Evolutionary conservation across 208 protist species (phyloP), one percentile per base, ranked within the genome.

Genomic region (Acanthamoeba sp.): DNA sequence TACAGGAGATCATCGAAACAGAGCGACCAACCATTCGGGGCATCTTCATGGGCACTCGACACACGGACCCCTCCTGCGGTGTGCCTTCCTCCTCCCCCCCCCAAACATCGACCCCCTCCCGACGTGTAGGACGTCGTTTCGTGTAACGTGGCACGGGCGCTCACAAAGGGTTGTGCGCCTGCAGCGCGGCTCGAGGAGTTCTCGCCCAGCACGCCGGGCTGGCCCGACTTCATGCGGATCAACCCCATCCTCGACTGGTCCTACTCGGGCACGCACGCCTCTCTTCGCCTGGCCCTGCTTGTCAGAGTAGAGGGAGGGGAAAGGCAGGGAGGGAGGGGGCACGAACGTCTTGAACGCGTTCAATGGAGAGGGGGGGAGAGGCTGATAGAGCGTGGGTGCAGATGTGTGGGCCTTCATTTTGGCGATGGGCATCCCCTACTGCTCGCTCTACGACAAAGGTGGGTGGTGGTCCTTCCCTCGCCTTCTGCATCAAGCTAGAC

Each of bases 181-280:
- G 14, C 57, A 90, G 38, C 12, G 16, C 91, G 22, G 7, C 27
- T 59, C 22, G 32, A 27, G 57, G 40, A 40, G 42, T 87, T 32
- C 40, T 29, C 57, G 22, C 38, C 36, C 9, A 57, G 78, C 78
- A 48, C 78, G 27, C 78, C 45, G 14, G 91, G 84, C n/a, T 96
- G 95, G 95, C 93, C 95, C 14, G 16, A 62, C 18, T 95, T 94
- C 59, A 96, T 96, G 87, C 95, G 95, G 27, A 71, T 96, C 36
- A 95, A 96, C 87, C 95, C 95, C 40, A 93, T 96, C 20, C 84
- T 96, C 24, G 80, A 96, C n/a, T 96, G 95, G 95, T 62, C 42
- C 52, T 96, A 96, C 66, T 48, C 52, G 10, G 87, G 45, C 59
- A 84, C 27, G 20, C 57, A 29, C n/a, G n/a, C n/a, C n/a, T n/a